Evolutionary conservation across 2,329 filamentous ascomycete genomes (phyloP), one percentile per base, ranked within the genome.

Genomic region (Xylariales sp.): DNA sequence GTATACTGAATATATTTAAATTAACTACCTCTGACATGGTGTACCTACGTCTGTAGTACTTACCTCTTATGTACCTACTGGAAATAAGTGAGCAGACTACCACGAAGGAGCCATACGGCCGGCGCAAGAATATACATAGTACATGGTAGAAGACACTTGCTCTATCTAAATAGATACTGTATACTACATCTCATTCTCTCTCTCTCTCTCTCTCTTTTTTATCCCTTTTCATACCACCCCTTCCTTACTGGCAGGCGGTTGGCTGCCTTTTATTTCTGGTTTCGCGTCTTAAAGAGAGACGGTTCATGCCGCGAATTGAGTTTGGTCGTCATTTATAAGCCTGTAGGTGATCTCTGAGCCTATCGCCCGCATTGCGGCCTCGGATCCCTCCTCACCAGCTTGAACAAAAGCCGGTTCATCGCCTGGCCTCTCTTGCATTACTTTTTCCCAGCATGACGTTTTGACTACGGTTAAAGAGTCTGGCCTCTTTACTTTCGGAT

Each of bases 391-490:
- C 55, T 48, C 46, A 64, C 62, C 61, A 18, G 18, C 18, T 34
- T 14, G 30, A 66, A 65, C 45, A 66, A 67, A 56, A 46, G 39
- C 67, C 14, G 32, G 49, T 57, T 57, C 34, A 36, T 54, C 45
- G 46, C 49, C 59, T 28, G 34, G 16, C 30, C 14, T 28, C 52
- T 16, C 14, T 54, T 14, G 12, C 39, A 34, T 46, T 48, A 55
- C 34, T 55, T 43, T 30, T 53, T 49, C 59, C 36, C 30, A 50
- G 53, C 28, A 62, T 66, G 59, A 62, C 67, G 63, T 50, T 71
- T 72, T 55, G 65, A 71, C 46, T 67, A 68, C 68, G 66, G 28
- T 71, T 70, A 67, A 73, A 69, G 62, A 70, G 62, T 67, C 58
- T 39, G 69, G 66, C 62, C 65, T 66, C 68, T 65, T 70, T 69